Percentiles rank a stretch among this genome's conserved stretches.
These are phyloP conservation scores for Malus asiatica DNA, from an alignment of 306 rosid genomes.

Conservation along the genomic window DNA sequence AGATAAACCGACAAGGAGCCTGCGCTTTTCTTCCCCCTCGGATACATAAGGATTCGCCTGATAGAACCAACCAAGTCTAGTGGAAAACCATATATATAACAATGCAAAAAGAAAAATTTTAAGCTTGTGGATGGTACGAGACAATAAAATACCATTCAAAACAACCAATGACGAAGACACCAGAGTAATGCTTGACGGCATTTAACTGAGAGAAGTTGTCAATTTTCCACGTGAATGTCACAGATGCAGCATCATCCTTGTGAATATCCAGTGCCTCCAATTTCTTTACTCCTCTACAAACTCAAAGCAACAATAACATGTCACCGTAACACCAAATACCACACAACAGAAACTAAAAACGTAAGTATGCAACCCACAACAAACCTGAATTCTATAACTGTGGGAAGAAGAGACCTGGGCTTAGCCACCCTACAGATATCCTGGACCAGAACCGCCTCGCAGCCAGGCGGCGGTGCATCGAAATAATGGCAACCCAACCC, in stretches of 20 bases:
- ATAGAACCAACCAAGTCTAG: not conserved
- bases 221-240: not conserved
- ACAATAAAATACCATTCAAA: not conserved
- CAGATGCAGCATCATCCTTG: not conserved
- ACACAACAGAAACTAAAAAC: not conserved
- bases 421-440: not conserved
- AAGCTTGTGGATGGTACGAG: not conserved
- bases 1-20: conserved; percentile 2
- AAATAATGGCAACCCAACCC: not conserved
- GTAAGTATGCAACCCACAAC: not conserved
- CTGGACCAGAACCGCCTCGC: not conserved
- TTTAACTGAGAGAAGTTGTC: conserved; percentile 2
- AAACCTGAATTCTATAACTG: not conserved
- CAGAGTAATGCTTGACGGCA: conserved; percentile 1
- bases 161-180: not conserved
- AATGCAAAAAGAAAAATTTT: not conserved
- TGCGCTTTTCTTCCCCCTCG: not conserved
- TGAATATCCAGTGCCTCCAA: not conserved
- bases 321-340: not conserved
- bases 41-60: conserved; percentile 11
- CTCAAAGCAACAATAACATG: not conserved
- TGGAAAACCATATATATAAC: not conserved
- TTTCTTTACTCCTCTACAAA: not conserved
- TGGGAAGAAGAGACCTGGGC: not conserved
- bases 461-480: not conserved